Conservation (phyloP, 164 flowering plant genomes). For the Vitis rotundifolia region DNA sequence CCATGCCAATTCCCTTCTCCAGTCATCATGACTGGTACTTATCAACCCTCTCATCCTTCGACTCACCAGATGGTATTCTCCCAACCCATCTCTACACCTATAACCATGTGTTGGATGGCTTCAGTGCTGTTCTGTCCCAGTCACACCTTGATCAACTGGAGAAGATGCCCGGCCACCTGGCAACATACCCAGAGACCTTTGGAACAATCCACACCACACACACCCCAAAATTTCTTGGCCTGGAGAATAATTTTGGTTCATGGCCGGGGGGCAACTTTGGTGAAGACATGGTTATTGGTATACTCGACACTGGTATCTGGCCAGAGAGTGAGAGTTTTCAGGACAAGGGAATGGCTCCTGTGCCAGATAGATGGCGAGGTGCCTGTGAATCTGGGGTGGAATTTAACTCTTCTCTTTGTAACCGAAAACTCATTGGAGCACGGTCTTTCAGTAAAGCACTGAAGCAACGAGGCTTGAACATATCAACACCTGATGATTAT, state of each 20-base stretch:
- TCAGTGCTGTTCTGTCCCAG: conserved; percentile 26
- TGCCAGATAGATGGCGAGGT: conserved; percentile 47
- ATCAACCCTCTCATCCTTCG: conserved; percentile 23
- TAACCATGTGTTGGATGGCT: conserved; percentile 34
- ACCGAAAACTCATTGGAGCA: conserved; percentile 43
- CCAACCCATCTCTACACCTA: conserved; percentile 32
- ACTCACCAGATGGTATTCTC: conserved; percentile 14
- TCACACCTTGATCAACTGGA: conserved; percentile 24
- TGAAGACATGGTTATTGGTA: conserved; percentile 37
- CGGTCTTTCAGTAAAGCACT: conserved; percentile 38
- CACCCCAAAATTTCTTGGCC: conserved; percentile 30
- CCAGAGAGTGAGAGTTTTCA: conserved; percentile 41
- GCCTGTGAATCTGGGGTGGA: conserved; percentile 32
- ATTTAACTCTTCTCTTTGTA: conserved; percentile 39
- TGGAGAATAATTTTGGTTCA: conserved; percentile 19
- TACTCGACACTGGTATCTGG: conserved; percentile 48
- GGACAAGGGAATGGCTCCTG: conserved; percentile 34
- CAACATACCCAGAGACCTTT: conserved; percentile 25
- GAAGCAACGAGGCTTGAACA: conserved; percentile 13
- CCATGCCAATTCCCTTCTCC: conserved; percentile 23
- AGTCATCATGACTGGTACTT: conserved; percentile 28
- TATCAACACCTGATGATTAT: conserved; percentile 2
- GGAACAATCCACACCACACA: conserved; percentile 25
- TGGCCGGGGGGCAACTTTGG: conserved; percentile 36
- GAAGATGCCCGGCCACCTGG: conserved; percentile 22